Base-by-base conservation (phyloP, 2,329 filamentous ascomycete species). In the Diaporthe citriasiana region DNA sequence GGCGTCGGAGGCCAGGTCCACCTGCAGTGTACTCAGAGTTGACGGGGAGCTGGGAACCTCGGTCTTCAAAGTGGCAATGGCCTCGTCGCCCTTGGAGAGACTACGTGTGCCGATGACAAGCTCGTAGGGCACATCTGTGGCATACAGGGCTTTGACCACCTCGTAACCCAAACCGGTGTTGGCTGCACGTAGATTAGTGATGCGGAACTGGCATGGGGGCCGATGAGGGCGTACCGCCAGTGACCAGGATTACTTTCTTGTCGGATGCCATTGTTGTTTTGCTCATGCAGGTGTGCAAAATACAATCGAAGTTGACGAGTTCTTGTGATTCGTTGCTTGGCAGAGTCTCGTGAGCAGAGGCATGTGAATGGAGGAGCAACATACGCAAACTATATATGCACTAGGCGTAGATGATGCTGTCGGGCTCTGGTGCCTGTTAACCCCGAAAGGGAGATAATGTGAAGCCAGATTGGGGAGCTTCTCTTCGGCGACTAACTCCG, bases 111-210 rank as follows among this genome's bases (percentile, higher is more conserved):
- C 90, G 5, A 93, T 78, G 27, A 92, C 78, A 72, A 93, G 84
- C 8, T 86, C 83, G 78, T 92, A 92, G 3, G 85, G 30, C 10
- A 81, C 82, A 0, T 79, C 40, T 0, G 90, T 89, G n/a, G 82
- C 76, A 60, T 85, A 82, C 0, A 93, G 82, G 0, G 89, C 86
- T 75, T 88, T 90, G 69, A 91, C 85, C 10, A 84, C 85, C 77
- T 92, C 87, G 55, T 87, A 87, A 6, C 91, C 91, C 22, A 93
- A 85, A 19, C 90, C 91, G 0, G 87, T 91, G 76, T 91, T 92
- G 74, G 84, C 90, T 59, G 90, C 89, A 19, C 2, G 89, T 91
- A 9, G n/a, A 27, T 73, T 19, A 73, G 73, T 38, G 15, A 19
- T 19, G 9, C 73, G 91, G 4, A 17, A 17, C 7, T 30, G 13